phyloP scores from a whole-genome alignment of 2,329 filamentous ascomycete genomes.

The Westerdykella aurantiaca region DNA sequence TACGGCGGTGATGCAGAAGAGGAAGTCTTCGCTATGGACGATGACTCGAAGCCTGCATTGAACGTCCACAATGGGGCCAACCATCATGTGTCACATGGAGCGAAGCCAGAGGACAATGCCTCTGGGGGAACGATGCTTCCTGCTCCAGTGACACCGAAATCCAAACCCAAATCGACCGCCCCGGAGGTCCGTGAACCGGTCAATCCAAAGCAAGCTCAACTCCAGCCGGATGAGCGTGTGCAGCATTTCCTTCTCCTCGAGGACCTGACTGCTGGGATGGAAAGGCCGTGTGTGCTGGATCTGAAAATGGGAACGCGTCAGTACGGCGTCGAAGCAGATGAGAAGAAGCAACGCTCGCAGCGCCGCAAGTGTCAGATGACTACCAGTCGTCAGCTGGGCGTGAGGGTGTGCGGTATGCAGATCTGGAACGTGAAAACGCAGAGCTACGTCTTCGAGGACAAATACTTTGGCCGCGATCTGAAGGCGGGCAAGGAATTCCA shows the following conservation, averaged over 20 bases:
- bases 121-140: constrained; percentile 28
- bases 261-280: constrained; percentile 95
- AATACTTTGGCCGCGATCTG: constrained; percentile 87
- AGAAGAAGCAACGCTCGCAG: constrained; percentile 91
- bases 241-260: constrained; percentile 92
- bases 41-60: constrained; percentile 26
- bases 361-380: constrained; percentile 87
- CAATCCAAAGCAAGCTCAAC: constrained; percentile 44
- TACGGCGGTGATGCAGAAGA: constrained; percentile 75
- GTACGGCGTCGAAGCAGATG: constrained; percentile 84
- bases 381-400: constrained; percentile 84
- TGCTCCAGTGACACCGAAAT: constrained; percentile 18
- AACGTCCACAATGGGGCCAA: not conserved
- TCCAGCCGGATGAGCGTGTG: constrained; percentile 56
- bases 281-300: constrained; percentile 91
- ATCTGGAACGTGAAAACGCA: constrained; percentile 85
- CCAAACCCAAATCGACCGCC: constrained; percentile 8
- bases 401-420: constrained; percentile 91
- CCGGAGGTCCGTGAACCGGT: constrained; percentile 15
- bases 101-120: constrained; percentile 1
- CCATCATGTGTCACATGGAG: too few relatives aligned
- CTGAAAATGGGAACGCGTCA: constrained; percentile 98
- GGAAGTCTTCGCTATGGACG: constrained; percentile 64
- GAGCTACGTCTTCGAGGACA: constrained; percentile 92
- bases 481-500: constrained; percentile 87